Evolutionary conservation across 768 basidiomycete genomes (phyloP), one percentile per base, ranked within the genome.

Genomic region (Multifurca ochricompacta): DNA sequence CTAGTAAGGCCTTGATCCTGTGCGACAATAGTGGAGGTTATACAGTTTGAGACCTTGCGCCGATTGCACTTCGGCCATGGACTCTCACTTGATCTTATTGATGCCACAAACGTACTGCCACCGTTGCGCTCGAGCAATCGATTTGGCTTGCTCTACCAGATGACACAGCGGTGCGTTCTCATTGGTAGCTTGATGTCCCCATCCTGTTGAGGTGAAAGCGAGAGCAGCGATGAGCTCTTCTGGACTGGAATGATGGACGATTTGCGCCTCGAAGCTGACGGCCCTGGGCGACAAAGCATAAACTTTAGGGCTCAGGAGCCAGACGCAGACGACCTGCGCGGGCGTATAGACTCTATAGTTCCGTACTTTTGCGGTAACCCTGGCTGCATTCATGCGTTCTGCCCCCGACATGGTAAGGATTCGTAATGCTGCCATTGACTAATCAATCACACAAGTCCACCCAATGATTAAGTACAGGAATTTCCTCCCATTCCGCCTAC

Each of bases 101-200:
- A 84, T 47, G 64, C 65, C n/a, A 75, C 74, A 0, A 60, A 60
- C 0, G 51, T 81, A 7, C 69, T 87, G 7, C 79, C 78, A 0
- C 58, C 70, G 21, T 59, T 60, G 10, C 51, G 44, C 10, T 0
- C 0, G 1, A 10, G 11, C 35, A 51, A 46, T n/a, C 16, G 34
- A 4, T 6, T 4, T 45, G 48, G 54, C 21, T 19, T 62, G 41
- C 27, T 51, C 11, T 63, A 28, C 56, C 61, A 3, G 63, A 67
- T 27, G 59, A 47, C 34, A 35, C 62, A 19, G 67, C 72, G 37
- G 53, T 75, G 34, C 58, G 67, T 16, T 41, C 53, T 18, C 57
- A 61, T 42, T 64, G 64, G 66, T 70, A 52, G n/a, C n/a, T 51
- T 51, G 9, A 18, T 10, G 1, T 14, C 4, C 4, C 9, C 10